Percentiles rank a stretch among this genome's conserved stretches.
These are phyloP conservation scores for Salisapilia sapeloensis DNA, from an alignment of 352 stramenopile genomes.

Conservation along the genomic window DNA sequence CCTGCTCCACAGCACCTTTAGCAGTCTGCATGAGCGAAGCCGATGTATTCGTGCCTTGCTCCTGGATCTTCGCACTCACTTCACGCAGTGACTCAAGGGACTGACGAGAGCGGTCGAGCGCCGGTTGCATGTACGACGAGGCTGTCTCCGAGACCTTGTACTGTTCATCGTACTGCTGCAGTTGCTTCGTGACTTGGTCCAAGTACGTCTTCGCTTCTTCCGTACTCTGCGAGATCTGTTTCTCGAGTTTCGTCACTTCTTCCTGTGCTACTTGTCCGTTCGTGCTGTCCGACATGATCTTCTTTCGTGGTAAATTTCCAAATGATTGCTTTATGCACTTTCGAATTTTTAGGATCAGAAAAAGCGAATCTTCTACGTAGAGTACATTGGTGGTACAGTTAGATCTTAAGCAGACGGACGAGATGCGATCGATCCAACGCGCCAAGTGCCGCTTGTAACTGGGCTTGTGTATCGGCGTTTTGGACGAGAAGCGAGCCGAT, in stretches of 20 bases:
- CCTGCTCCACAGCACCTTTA: slow-evolving; percentile 33
- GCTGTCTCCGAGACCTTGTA: slow-evolving; percentile 60
- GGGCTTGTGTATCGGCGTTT: too few relatives aligned
- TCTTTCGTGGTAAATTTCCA: too few relatives aligned
- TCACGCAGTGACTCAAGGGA: slow-evolving; percentile 61
- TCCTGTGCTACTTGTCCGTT: too few relatives aligned
- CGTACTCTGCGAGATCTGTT: slow-evolving; percentile 46
- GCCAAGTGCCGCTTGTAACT: too few relatives aligned
- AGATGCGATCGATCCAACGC: too few relatives aligned
- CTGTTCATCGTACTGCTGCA: slow-evolving; percentile 41
- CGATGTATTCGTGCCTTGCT: slow-evolving; percentile 31
- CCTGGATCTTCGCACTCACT: slow-evolving; percentile 27
- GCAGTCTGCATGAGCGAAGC: slow-evolving; percentile 22
- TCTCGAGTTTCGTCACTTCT: slow-evolving; percentile 42
- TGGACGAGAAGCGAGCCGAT: too few relatives aligned
- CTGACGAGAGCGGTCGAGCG: slow-evolving; percentile 42
- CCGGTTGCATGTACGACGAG: slow-evolving; percentile 38
- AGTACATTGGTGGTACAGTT: too few relatives aligned
- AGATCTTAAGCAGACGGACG: too few relatives aligned
- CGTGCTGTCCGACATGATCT: too few relatives aligned
- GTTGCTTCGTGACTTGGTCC: slow-evolving; percentile 17
- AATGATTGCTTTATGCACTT: too few relatives aligned
- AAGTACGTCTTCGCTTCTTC: slow-evolving; percentile 68
- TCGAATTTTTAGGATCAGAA: too few relatives aligned
- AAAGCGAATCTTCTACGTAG: too few relatives aligned